Percentiles rank a stretch among this genome's conserved stretches.
Conservation (phyloP, 768 basidiomycete species). For the Austroboletus eburneus region DNA sequence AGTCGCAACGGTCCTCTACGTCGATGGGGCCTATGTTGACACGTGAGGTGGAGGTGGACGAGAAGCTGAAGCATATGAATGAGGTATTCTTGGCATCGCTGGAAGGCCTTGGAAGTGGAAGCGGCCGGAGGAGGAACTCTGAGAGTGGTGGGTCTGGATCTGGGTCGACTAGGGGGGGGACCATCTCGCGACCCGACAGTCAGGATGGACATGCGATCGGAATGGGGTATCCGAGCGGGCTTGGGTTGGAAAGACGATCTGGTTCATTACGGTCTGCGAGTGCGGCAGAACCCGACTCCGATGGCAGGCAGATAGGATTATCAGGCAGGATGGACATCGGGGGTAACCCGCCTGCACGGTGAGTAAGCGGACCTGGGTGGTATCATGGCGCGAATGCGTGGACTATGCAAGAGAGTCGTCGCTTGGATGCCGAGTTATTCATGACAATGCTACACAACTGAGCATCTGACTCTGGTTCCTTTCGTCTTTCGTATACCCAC, state of each 20-base stretch:
- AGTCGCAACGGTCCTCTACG: constrained; percentile 22
- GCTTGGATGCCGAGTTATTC: background rate
- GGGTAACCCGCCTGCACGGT: constrained; percentile 20
- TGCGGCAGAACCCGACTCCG: constrained; percentile 12
- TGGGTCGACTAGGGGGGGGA: constrained; percentile 11
- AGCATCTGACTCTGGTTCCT: background rate
- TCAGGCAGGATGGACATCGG: constrained; percentile 35
- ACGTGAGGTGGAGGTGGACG: constrained; percentile 63
- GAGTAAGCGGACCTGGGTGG: constrained; percentile 1
- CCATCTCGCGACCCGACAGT: constrained; percentile 10
- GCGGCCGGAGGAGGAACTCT: constrained; percentile 27
- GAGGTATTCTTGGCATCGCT: constrained; percentile 62
- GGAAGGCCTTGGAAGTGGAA: constrained; percentile 48
- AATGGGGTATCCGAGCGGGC: constrained; percentile 13
- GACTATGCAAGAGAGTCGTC: background rate
- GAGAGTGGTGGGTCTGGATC: constrained; percentile 7
- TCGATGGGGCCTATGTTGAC: constrained; percentile 54
- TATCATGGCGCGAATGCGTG: no score
- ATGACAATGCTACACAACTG: background rate
- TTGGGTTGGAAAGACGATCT: constrained; percentile 22
- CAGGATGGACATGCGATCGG: constrained; percentile 3
- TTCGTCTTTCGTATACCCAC: no score
- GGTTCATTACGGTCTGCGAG: constrained; percentile 32
- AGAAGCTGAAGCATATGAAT: constrained; percentile 60
- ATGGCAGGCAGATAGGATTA: constrained; percentile 34